Conservation (phyloP, 768 basidiomycete species). For the Leccinum longicurvipes region DNA sequence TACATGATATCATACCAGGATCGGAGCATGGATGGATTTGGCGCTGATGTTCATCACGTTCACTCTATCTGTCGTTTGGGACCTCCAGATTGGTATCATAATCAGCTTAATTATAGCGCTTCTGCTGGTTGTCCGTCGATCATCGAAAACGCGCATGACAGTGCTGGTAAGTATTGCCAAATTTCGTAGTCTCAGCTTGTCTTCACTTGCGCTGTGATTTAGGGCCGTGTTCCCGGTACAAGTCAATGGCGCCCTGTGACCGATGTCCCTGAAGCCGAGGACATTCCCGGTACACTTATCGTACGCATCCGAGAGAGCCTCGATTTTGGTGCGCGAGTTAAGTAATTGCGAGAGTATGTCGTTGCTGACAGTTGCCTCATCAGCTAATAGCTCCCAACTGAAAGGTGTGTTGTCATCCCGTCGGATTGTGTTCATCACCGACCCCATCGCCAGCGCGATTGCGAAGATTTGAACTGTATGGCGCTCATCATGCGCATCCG, state of each 20-base stretch:
- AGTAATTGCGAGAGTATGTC: neutral
- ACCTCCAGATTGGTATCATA: slow-evolving; percentile 90
- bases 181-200: neutral
- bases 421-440: neutral
- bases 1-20: slow-evolving; percentile 34
- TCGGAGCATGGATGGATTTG: slow-evolving; percentile 92
- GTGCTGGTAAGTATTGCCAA: slow-evolving; percentile 56
- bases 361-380: neutral
- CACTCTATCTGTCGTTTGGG: slow-evolving; percentile 81
- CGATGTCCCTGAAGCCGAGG: slow-evolving; percentile 84
- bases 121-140: slow-evolving; percentile 84
- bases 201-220: neutral
- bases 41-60: slow-evolving; percentile 87
- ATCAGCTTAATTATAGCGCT: slow-evolving; percentile 85
- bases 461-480: slow-evolving; percentile 85
- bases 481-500: slow-evolving; percentile 75
- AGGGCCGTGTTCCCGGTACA: slow-evolving; percentile 89
- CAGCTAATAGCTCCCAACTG: slow-evolving; percentile 92
- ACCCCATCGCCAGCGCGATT: slow-evolving; percentile 55
- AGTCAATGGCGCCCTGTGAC: slow-evolving; percentile 88
- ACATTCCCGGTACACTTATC: slow-evolving; percentile 77
- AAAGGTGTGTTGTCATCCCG: slow-evolving; percentile 49
- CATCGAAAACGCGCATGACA: slow-evolving; percentile 85
- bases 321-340: slow-evolving; percentile 67
- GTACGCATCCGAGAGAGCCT: slow-evolving; percentile 87